These are phyloP conservation scores for Pseudomonodictys pantanalensis DNA, from an alignment of 495 filamentous ascomycete genomes.

Conservation along the genomic window DNA sequence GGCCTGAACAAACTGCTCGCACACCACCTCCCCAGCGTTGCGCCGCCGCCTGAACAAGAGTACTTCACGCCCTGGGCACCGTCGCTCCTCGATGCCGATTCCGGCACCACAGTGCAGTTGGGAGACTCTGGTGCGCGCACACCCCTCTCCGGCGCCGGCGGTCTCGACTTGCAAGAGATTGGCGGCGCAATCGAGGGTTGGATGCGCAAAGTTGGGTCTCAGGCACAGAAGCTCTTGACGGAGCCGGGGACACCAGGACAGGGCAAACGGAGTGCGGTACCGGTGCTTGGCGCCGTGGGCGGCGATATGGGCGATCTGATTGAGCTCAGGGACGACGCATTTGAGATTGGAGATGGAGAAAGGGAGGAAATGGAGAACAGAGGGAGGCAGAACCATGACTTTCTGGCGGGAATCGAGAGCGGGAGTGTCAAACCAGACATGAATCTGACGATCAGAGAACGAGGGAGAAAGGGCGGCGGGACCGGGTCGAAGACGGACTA, in stretches of 20 bases:
- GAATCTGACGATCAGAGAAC: no score
- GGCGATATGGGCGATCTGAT: constrained; percentile 69
- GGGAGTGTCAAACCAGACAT: no score
- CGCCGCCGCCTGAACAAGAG: constrained; percentile 46
- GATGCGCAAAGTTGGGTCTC: constrained; percentile 73
- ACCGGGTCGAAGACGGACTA: no score
- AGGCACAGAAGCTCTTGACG: constrained; percentile 50
- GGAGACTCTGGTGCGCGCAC: constrained; percentile 17
- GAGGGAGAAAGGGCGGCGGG: no score
- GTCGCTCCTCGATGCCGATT: constrained; percentile 38
- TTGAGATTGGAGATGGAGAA: constrained; percentile 42
- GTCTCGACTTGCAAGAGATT: constrained; percentile 67
- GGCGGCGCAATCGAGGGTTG: constrained; percentile 84
- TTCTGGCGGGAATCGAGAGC: no score
- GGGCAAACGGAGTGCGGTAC: constrained; percentile 39
- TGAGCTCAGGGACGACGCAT: constrained; percentile 66
- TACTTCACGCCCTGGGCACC: constrained; percentile 38
- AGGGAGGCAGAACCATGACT: no score
- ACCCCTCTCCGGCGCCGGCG: constrained; percentile 25
- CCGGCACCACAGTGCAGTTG: constrained; percentile 8
- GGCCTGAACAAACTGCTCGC: constrained; percentile 75
- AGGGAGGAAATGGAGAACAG: constrained; percentile 7
- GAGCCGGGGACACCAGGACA: constrained; percentile 26
- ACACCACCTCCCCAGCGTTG: constrained; percentile 69
- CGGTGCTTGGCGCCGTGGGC: constrained; percentile 39